Base-by-base conservation (phyloP, 352 stramenopile genomes). In the Phytophthora sp. region DNA sequence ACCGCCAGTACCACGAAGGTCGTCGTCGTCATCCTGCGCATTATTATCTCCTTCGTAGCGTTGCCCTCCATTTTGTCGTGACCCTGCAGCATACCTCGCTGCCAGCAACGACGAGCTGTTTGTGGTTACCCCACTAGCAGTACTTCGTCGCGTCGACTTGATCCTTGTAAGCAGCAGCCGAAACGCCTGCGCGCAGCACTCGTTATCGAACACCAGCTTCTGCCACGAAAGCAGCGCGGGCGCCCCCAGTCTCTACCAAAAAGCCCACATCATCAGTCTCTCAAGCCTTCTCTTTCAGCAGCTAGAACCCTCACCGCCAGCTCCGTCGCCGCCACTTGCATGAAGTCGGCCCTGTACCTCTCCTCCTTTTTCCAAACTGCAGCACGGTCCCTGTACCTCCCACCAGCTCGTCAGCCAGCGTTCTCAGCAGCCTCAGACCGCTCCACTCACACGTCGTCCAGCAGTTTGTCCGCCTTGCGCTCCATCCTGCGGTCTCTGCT, bases 181-280 rank as follows among this genome's bases (percentile, higher is more conserved):
- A 44, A 87, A 84, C 18, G 81, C 77, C 46, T 88, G 76, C 0
- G 59, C 61, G 21, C 76, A 88, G 45, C 81, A 90, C n/a, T 88
- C 81, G 12, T 77, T 77, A 51, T 88, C 81, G 52, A 84, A 90
- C 12, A 90, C 58, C 18, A 90, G 60, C 46, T 82, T 85, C 32
- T 88, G 81, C 81, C 81, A 90, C 11, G 81, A 78, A 43, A 88
- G 68, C 54, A 88, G 56, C 12, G 78, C 35, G 24, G 78, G 76
- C 2, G 78, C 77, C 18, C 81, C 80, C 24, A 89, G 72, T 43
- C 80, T 67, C 77, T 87, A 41, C 21, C n/a, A 20, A 7, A 46
- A n/a, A 39, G 2, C 17, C 32, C 28, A 51, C 20, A 56, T 5
- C 48, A 21, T 21, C 21, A 7, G 24, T 17, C 13, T 28, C 23